phyloP scores from a whole-genome alignment of 1,284 basidiomycete species.

The Exobasidium rhododendri region DNA sequence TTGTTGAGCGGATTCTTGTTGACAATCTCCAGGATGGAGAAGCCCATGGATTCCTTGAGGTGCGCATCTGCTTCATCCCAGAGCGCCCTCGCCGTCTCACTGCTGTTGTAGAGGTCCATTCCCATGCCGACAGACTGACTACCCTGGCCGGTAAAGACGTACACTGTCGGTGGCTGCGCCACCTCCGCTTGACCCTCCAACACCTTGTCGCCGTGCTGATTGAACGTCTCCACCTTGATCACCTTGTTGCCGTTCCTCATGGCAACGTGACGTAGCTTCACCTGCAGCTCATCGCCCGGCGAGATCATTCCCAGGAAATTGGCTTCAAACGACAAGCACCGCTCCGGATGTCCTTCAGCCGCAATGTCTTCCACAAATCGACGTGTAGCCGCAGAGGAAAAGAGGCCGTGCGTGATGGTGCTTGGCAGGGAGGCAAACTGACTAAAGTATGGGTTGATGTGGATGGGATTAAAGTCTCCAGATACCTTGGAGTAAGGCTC shows the following conservation, averaged over 20 bases:
- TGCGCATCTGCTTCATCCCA: constrained; percentile 96
- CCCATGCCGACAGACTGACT: constrained; percentile 99
- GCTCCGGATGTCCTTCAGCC: constrained; percentile 84
- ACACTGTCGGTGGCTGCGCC: constrained; percentile 75
- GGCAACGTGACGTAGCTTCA: constrained; percentile 65
- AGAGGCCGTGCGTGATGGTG: constrained; percentile 97
- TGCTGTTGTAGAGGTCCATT: constrained; percentile 93
- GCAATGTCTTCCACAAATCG: constrained; percentile 89
- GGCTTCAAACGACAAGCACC: constrained; percentile 56
- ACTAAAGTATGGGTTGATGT: constrained; percentile 97
- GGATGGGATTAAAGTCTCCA: constrained; percentile 96
- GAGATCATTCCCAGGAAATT: constrained; percentile 92
- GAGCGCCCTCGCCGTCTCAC: constrained; percentile 86
- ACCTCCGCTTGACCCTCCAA: constrained; percentile 89
- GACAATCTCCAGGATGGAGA: constrained; percentile 90
- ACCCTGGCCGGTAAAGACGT: constrained; percentile 97
- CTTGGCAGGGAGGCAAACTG: constrained; percentile 88
- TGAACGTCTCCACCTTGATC: constrained; percentile 83
- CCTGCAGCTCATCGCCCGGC: constrained; percentile 82
- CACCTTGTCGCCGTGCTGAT: constrained; percentile 82
- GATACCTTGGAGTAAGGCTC: constrained; percentile 92
- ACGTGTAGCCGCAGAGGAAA: constrained; percentile 90
- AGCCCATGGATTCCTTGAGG: constrained; percentile 84
- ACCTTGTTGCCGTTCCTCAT: constrained; percentile 63
- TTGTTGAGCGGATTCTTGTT: constrained; percentile 57